Percentiles rank a stretch among this genome's conserved stretches.
Evolutionary conservation across 768 basidiomycete species (phyloP).

Genomic region (Tricholoma sp.): DNA sequence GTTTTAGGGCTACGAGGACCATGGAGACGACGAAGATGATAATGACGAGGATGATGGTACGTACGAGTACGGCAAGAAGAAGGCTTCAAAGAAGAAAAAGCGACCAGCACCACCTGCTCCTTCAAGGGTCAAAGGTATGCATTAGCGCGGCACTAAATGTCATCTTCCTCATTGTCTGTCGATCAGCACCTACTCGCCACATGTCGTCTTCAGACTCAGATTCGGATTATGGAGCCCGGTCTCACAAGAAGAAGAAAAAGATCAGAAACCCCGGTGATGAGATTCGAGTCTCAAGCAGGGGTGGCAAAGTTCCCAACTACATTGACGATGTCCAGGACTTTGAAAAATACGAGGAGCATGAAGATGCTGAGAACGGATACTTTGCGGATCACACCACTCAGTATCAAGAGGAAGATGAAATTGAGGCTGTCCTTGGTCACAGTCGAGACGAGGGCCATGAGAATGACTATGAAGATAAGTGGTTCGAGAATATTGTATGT

Average conservation of each 20-base stretch:
- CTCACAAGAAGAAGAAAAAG: constrained; percentile 81
- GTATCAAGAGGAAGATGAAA: constrained; percentile 76
- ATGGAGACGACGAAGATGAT: constrained; percentile 57
- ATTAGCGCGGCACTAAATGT: constrained; percentile 5
- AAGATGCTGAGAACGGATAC: constrained; percentile 50
- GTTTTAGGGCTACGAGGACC: constrained; percentile 43
- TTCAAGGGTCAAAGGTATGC: constrained; percentile 56
- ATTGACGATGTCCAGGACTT: constrained; percentile 78
- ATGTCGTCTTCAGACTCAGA: constrained; percentile 70
- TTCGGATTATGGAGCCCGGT: constrained; percentile 81
- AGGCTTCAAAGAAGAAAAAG: constrained; percentile 65
- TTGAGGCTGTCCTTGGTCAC: constrained; percentile 88
- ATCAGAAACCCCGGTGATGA: constrained; percentile 56
- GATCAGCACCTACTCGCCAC: constrained; percentile 45
- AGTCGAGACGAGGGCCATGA: constrained; percentile 79
- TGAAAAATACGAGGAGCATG: constrained; percentile 65
- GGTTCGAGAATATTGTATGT: constrained; percentile 82
- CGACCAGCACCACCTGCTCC: constrained; percentile 38
- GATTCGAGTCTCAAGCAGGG: constrained; percentile 71
- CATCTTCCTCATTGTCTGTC: constrained; percentile 13
- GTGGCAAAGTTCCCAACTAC: constrained; percentile 81
- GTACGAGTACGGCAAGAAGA: constrained; percentile 74
- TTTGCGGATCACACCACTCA: constrained; percentile 48
- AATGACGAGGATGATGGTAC: constrained; percentile 67
- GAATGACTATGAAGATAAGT: constrained; percentile 73